Base-by-base conservation (phyloP, 2,329 filamentous ascomycete species). In the Pseudofabraea citricarpa region DNA sequence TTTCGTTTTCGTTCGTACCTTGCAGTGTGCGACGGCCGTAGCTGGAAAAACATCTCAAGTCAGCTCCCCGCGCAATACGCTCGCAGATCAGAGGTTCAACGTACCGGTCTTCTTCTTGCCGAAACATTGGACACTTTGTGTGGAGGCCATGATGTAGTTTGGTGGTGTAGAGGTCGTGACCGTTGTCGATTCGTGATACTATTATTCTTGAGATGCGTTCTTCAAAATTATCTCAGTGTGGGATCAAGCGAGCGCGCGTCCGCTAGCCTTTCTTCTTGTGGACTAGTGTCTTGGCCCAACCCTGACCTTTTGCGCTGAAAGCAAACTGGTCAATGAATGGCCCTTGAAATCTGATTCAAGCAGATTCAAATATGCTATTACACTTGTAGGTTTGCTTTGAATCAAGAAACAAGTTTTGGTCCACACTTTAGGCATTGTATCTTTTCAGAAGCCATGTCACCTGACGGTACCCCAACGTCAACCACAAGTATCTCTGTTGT, bases 81-180 rank as follows among this genome's bases (percentile, higher is more conserved):
- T n/a, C n/a, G n/a, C n/a, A 13, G 31, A 43, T 40, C 38, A 40
- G 19, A 31, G n/a, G 33, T 29, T 45, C 33, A 29, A 33, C 42
- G 40, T 56, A 56, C 57, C 57, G 57, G 56, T 90, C 81, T 87
- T 89, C 82, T 90, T 90, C 85, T 96, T 96, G 85, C 90, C 90
- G 87, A 97, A 96, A 87, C 90, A 95, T 83, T 95, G 90, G 66
- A 90, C 86, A 73, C 81, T 86, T 75, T 87, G 84, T 65, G 83
- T 75, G 72, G 86, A 84, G 83, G 61, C 54, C 61, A 63, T 63
- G 42, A 39, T 56, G 45, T 36, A 36, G 40, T 31, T 47, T 44
- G 44, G 45, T 36, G 41, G 20, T 21, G 18, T n/a, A 15, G 31
- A 31, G 27, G 21, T 43, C 27, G 39, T 20, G 22, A 35, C 39